These are phyloP conservation scores for Fusarium sp. DNA, from an alignment of 2,329 filamentous ascomycete species.

Conservation along the genomic window DNA sequence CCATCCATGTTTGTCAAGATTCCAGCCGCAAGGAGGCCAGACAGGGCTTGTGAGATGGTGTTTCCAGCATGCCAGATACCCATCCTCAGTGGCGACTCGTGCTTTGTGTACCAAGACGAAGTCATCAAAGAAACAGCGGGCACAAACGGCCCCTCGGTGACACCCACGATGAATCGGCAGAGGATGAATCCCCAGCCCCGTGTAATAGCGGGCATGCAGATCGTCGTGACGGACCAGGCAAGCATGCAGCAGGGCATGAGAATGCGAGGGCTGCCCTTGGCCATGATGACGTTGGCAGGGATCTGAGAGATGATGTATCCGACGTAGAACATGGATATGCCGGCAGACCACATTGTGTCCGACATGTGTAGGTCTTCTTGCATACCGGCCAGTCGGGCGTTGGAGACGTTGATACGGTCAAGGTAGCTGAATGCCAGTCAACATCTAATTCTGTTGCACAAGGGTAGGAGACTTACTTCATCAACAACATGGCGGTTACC, in stretches of 20 bases:
- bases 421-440: constrained; percentile 53
- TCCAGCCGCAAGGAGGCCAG: constrained; percentile 55
- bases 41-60: constrained; percentile 56
- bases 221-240: constrained; percentile 55
- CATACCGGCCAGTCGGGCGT: constrained; percentile 52
- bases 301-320: constrained; percentile 60
- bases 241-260: constrained; percentile 53
- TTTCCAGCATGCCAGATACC: constrained; percentile 59
- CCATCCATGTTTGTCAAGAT: constrained; percentile 57
- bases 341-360: constrained; percentile 51
- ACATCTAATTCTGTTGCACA: neutral
- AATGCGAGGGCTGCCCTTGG: constrained; percentile 49
- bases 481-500: constrained; percentile 42
- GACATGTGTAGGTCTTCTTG: constrained; percentile 49
- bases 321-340: constrained; percentile 57
- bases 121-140: constrained; percentile 55
- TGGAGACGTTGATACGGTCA: constrained; percentile 62
- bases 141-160: constrained; percentile 51
- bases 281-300: constrained; percentile 58
- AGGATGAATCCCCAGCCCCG: constrained; percentile 43
- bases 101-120: constrained; percentile 59
- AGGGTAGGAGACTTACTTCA: constrained; percentile 36
- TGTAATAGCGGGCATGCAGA: constrained; percentile 55
- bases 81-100: constrained; percentile 55
- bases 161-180: constrained; percentile 46